Percentiles rank a stretch among this genome's conserved stretches.
Evolutionary conservation across 2,329 filamentous ascomycete genomes (phyloP).

Genomic region (Trichoderma polysporum): DNA sequence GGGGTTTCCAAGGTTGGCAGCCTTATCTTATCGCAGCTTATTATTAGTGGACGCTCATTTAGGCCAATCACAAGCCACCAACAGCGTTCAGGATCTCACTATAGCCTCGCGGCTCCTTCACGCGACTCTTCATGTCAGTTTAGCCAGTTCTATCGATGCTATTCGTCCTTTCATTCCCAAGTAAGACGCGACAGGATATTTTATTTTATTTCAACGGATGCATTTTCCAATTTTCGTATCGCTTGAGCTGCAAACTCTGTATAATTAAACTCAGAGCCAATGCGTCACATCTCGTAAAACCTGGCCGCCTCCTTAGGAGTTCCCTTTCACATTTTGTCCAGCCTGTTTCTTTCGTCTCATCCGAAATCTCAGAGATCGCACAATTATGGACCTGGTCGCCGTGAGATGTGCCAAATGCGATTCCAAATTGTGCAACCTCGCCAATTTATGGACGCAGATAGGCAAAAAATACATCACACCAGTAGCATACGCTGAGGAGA

Average conservation of each 20-base stretch:
- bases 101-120: background rate
- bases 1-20: background rate
- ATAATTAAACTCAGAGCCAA: background rate
- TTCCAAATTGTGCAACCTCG: slow-evolving; percentile 31
- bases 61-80: slow-evolving; percentile 11
- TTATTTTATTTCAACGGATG: background rate
- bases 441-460: slow-evolving; percentile 43
- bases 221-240: background rate
- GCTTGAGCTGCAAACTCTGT: background rate
- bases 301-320: background rate
- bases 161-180: background rate
- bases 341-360: background rate
- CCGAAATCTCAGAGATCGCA: background rate
- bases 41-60: background rate
- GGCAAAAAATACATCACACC: slow-evolving; percentile 43
- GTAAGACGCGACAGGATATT: background rate
- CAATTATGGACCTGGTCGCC: slow-evolving; percentile 37
- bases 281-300: background rate
- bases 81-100: background rate
- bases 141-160: background rate
- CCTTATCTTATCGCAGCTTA: slow-evolving; percentile 18
- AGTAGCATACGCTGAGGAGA: slow-evolving; percentile 28
- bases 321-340: background rate
- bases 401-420: slow-evolving; percentile 39
- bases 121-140: background rate